Percentiles rank a stretch among this genome's conserved stretches.
phyloP scores from a whole-genome alignment of 306 rosid species.

The Acacia melanoxylon region DNA sequence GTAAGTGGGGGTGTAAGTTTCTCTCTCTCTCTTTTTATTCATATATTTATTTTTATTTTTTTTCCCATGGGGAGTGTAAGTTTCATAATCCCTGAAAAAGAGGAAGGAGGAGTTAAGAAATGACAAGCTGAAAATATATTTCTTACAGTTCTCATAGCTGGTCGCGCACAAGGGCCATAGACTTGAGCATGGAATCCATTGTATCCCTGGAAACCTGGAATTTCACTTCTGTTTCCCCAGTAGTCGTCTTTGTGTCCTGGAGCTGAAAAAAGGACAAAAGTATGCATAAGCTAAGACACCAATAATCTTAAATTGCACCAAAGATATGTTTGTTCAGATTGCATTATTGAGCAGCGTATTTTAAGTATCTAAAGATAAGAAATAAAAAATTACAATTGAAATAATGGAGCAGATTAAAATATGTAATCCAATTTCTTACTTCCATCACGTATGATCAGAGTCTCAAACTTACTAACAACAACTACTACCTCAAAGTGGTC shows the following conservation, averaged over 20 bases:
- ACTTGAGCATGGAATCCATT: constrained; percentile 67
- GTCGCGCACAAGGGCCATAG: constrained; percentile 68
- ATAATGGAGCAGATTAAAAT: not conserved
- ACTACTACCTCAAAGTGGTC: not conserved
- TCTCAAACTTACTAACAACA: not conserved
- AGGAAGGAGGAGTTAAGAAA: not conserved
- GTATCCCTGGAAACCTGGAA: constrained; percentile 81
- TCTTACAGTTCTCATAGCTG: constrained; percentile 75
- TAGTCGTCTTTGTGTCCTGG: constrained; percentile 67
- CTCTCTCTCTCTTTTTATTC: not conserved
- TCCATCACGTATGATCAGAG: not conserved
- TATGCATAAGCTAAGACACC: constrained; percentile 15
- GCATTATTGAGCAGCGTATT: constrained; percentile 12
- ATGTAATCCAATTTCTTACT: not conserved
- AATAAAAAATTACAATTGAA: not conserved
- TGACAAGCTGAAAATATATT: constrained; percentile 24
- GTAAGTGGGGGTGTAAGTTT: not conserved
- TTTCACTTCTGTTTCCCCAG: constrained; percentile 75
- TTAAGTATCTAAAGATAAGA: not conserved
- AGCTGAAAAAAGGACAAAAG: constrained; percentile 48
- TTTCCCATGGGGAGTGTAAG: not conserved
- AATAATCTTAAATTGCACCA: not conserved
- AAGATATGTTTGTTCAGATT: not conserved
- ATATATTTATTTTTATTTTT: not conserved
- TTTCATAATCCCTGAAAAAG: not conserved